These are phyloP conservation scores for maize (Zea mays) DNA, from an alignment of 176 grass and related monocot species.

Conservation along the genomic window Zm-B73-REFERENCE-NAM-5.0 NC_050105.1:10144501-10145000, in stretches of 20 bases:
- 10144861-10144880: constrained; percentile 31
- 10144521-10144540: constrained; percentile 27
- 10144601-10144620: constrained; percentile 33
- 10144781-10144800: constrained; percentile 36
- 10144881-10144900: constrained; percentile 56
- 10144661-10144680: constrained; percentile 50
- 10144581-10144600: constrained; percentile 35
- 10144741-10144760: constrained; percentile 19
- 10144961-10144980: constrained; percentile 76
- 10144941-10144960: constrained; percentile 55
- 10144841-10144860: constrained; percentile 79
- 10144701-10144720: constrained; percentile 35
- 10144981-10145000: constrained; percentile 45
- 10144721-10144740: constrained; percentile 34
- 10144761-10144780: constrained; percentile 46
- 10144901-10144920: constrained; percentile 68
- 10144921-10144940: constrained; percentile 74
- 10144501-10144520: neutral
- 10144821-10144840: constrained; percentile 82
- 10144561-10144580: constrained; percentile 30
- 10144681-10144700: constrained; percentile 53
- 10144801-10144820: constrained; percentile 58
- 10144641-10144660: neutral
- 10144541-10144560: constrained; percentile 28
- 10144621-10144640: constrained; percentile 10